Evolutionary conservation across 257 asterid species (phyloP), one percentile per base, ranked within the genome.

Genomic region (Orobanche coerulescens): DNA sequence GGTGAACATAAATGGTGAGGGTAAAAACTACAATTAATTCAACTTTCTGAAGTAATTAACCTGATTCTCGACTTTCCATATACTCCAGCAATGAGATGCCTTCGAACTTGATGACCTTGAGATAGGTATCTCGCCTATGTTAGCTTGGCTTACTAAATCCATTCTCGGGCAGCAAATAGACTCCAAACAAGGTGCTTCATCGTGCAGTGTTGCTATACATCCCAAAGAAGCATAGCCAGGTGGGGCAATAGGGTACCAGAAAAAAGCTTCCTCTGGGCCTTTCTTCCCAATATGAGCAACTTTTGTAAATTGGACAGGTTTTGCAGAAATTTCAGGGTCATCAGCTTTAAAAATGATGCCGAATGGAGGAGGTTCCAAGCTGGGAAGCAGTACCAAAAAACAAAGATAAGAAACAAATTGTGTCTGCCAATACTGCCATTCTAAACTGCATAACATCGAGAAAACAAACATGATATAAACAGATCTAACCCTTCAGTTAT

Each of bases 51-150:
- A 53, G 13, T 62, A 58, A 48, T 59, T 65, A 43, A 92, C 98
- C 95, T 92, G 98, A 76, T 86, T 92, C 69, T 88, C 97, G 71
- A 89, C 92, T 88, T 89, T 92, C 98, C 98, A 92, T 66, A 92
- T 81, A 71, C 98, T 92, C 97, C 97, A 92, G 78, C 84, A 79
- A 58, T 86, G 80, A 67, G 95, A 81, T 71, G 87, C 78, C 76
- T 72, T 89, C 12, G 95, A 82, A 78, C 79, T 85, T 48, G 88
- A 82, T 65, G 90, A 82, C 79, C 86, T 86, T 68, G 97, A 84
- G 47, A 89, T 76, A 55, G 98, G 98, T 73, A 77, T 79, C 78
- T 86, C 97, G 49, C 74, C 84, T 65, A 92, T 79, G 75, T 81
- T 82, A 69, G 95, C 82, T 80, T 81, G 91, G 72, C 81, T 84